Base-by-base conservation (phyloP, 345 rosid species). In the Hibiscus syriacus region DNA sequence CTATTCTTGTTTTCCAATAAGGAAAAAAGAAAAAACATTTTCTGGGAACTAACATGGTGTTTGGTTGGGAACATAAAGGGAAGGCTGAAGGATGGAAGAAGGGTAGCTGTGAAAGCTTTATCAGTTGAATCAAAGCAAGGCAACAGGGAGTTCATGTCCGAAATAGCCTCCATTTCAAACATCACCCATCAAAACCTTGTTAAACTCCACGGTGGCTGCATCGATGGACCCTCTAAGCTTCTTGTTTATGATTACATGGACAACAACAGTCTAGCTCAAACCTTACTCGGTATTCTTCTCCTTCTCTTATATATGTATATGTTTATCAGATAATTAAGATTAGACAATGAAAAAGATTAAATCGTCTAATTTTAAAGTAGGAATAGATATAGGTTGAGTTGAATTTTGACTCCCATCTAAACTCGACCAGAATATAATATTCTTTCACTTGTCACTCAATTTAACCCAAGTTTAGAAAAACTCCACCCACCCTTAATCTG, bases 41-140 rank as follows among this genome's bases (percentile, higher is more conserved):
- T 14, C 4, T 14, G 17, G 16, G 19, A n/a, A 19, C 30, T 55
- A 27, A 69, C 46, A 17, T 19, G 4, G 30, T 41, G 6, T 57
- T 14, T 7, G 16, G 19, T 69, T 36, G 59, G 61, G 62, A 39
- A 3, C n/a, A 9, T 59, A 65, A 53, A 83, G 84, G 84, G 84
- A 23, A 74, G 54, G 43, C 68, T 78, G 17, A n/a, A 41, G 67
- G 82, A 78, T 60, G 86, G 84, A 54, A 74, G 34, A 56, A 7
- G 8, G 5, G 78, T 78, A 0, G 84, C 82, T 3, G 57, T 80
- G 34, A 83, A 80, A 68, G 77, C 78, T 36, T 76, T 80, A 27
- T 76, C 86, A 34, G 66, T 59, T 17, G 76, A 60, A 64, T 80
- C 84, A 30, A 74, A 60, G 56, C 82, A 80, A 78, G 82, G 86